Percentiles rank a stretch among this genome's conserved stretches.
Conservation (phyloP, 108 stramenopile genomes). For the Pseudonitzschia delicatissima region DNA sequence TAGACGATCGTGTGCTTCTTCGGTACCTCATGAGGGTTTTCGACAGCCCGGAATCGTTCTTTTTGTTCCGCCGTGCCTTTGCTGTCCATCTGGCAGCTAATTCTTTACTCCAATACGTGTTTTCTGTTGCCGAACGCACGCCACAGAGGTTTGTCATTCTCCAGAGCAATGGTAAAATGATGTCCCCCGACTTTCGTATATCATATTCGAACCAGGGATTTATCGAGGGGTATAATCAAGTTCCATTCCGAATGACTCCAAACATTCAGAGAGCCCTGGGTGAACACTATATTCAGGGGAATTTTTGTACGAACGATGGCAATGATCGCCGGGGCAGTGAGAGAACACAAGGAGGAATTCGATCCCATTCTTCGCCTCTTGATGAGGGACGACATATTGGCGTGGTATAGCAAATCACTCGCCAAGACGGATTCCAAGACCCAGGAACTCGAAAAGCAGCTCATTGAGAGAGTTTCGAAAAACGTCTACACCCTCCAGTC, state of each 20-base stretch:
- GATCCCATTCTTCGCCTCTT: constrained; percentile 69
- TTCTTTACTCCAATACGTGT: constrained; percentile 78
- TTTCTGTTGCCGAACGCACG: constrained; percentile 70
- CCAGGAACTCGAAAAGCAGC: constrained; percentile 79
- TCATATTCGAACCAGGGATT: constrained; percentile 82
- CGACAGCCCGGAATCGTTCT: constrained; percentile 48
- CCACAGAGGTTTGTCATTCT: constrained; percentile 67
- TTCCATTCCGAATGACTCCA: constrained; percentile 85
- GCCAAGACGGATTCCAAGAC: constrained; percentile 73
- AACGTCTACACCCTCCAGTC: constrained; percentile 64
- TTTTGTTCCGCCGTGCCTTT: constrained; percentile 72
- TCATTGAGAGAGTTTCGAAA: constrained; percentile 67
- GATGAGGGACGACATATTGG: constrained; percentile 79
- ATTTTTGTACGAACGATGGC: constrained; percentile 63
- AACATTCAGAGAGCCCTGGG: constrained; percentile 66
- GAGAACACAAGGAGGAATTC: constrained; percentile 46
- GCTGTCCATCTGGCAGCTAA: constrained; percentile 69
- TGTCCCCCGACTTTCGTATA: constrained; percentile 74
- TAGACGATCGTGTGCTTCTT: constrained; percentile 40
- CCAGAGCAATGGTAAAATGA: constrained; percentile 42
- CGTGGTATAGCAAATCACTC: constrained; percentile 82
- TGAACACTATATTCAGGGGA: constrained; percentile 60
- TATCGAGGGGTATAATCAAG: constrained; percentile 43
- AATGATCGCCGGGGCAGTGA: constrained; percentile 56
- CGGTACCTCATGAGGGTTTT: constrained; percentile 41